Base-by-base conservation (phyloP, 306 rosid species). In the Abrus precatorius region DNA sequence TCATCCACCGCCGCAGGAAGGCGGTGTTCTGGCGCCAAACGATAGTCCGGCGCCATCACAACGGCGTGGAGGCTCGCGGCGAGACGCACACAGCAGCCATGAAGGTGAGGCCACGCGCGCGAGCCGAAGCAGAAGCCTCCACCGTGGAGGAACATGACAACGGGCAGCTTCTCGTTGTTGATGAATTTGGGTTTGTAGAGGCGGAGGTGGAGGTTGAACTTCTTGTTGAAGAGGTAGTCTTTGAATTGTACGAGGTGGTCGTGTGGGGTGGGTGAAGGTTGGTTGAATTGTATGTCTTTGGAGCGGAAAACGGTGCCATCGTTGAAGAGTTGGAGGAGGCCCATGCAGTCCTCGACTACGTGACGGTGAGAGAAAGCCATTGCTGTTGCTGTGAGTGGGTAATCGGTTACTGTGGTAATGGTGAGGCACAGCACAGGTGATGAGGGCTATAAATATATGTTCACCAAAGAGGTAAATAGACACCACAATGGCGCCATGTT, bases 81-180 rank as follows among this genome's bases (percentile, higher is more conserved):
- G 0, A 93, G 90, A 38, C 92, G 88, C 66, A 71, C 45, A 65
- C 97, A 91, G 77, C 86, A 83, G 66, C 83, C 83, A 50, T 91
- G 94, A 28, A 76, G 33, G 76, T 87, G 87, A 34, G 97, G 94
- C 97, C 97, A 93, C 1, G 60, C 41, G 7, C 88, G 83, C 1
- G 94, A 89, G 43, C 94, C 97, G 9, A 93, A 84, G 29, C 97
- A 93, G 65, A 93, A 93, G 3, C 97, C 97, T 0, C 97, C 97
- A 0, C 97, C 97, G 9, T 87, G 97, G 14, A 93, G 60, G 81
- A 85, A 93, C 14, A 88, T 44, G 3, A 93, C 55, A 0, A 91
- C 52, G 2, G 97, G 96, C 3, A 88, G 57, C 47, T 77, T 82
- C 0, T 69, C 10, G 1, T 41, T 9, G 1, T 41, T 1, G 14